A percentile compares a stretch with the other conserved stretches of the same genome.
phyloP scores from a whole-genome alignment of 108 stramenopile species.

The Mediolabrus comicus region DNA sequence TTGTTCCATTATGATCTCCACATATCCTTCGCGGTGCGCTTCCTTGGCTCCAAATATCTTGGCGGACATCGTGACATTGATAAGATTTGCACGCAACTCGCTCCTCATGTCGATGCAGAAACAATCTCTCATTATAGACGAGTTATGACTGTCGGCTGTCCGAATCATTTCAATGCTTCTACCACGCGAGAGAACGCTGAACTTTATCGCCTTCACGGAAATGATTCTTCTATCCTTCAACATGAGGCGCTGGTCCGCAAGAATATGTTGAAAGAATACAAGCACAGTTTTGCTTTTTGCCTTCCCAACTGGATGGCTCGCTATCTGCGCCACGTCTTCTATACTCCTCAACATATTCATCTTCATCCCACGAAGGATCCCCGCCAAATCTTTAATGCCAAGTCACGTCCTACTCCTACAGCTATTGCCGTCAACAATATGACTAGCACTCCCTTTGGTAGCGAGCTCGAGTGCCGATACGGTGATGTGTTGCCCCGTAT shows the following conservation, averaged over 20 bases:
- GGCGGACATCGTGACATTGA: background rate
- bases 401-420: background rate
- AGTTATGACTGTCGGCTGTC: background rate
- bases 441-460: constrained; percentile 3
- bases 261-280: background rate
- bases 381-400: background rate
- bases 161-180: background rate
- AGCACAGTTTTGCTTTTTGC: background rate
- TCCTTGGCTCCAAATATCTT: background rate
- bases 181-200: background rate
- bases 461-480: background rate
- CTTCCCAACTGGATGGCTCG: background rate
- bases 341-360: background rate
- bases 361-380: background rate
- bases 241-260: background rate
- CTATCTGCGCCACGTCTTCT: background rate
- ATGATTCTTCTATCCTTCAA: background rate
- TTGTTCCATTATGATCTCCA: background rate
- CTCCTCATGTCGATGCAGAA: background rate
- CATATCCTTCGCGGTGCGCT: background rate
- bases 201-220: background rate
- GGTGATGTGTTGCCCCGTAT: background rate
- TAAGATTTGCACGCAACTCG: background rate
- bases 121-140: background rate
- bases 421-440: constrained; percentile 7